Conservation (phyloP, 208 protist genomes). For the Endotrypanum monterogeii region DNA sequence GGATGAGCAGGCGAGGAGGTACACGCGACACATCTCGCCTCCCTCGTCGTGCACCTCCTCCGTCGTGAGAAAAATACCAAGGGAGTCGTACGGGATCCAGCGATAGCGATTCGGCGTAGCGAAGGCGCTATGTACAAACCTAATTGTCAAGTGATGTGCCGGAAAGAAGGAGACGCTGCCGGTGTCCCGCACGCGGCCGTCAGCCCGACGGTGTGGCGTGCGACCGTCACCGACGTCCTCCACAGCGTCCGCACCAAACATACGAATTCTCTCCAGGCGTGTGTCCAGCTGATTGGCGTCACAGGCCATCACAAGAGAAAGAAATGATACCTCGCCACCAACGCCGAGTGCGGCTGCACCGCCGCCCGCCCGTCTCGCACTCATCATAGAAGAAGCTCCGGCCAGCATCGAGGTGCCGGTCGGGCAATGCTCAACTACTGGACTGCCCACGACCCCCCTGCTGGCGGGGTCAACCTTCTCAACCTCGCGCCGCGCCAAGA, state of each 20-base stretch:
- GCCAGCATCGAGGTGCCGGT: neutral
- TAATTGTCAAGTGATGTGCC: constrained; percentile 42
- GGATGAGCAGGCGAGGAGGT: constrained; percentile 49
- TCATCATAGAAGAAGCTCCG: neutral
- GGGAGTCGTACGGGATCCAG: constrained; percentile 77
- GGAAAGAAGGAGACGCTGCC: constrained; percentile 65
- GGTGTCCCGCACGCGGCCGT: constrained; percentile 49
- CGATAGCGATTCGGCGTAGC: constrained; percentile 79
- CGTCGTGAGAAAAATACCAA: constrained; percentile 51
- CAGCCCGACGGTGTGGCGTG: constrained; percentile 46
- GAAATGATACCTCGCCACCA: constrained; percentile 27
- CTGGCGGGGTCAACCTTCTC: constrained; percentile 12
- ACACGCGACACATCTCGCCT: constrained; percentile 19
- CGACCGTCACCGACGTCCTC: constrained; percentile 82
- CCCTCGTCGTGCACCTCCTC: constrained; percentile 13
- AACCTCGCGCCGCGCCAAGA: constrained; percentile 33
- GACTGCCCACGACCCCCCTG: neutral
- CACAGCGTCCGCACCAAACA: constrained; percentile 72
- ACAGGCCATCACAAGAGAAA: constrained; percentile 57
- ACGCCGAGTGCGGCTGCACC: neutral
- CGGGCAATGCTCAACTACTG: constrained; percentile 7
- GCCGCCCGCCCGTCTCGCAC: neutral
- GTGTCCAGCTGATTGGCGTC: constrained; percentile 65
- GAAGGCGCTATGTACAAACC: constrained; percentile 61
- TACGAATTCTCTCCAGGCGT: constrained; percentile 67